phyloP scores from a whole-genome alignment of 2,329 filamentous ascomycete genomes.

The Botryotinia narcissicola region DNA sequence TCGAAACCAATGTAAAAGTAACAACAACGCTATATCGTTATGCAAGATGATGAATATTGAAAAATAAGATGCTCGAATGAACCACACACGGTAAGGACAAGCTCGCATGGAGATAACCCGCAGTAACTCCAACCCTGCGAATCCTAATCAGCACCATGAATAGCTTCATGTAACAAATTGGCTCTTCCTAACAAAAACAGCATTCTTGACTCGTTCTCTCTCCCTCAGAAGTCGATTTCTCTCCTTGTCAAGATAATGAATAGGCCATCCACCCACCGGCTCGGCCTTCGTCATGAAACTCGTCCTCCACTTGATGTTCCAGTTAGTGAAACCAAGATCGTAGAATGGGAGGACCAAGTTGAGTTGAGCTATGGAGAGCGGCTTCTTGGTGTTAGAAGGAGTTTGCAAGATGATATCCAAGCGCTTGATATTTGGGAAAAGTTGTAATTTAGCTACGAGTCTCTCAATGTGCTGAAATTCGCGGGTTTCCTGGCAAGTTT shows the following conservation, averaged over 20 bases:
- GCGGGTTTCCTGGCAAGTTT: background rate
- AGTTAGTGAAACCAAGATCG: slow-evolving; percentile 29
- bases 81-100: background rate
- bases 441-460: slow-evolving; percentile 13
- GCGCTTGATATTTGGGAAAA: background rate
- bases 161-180: slow-evolving; percentile 2
- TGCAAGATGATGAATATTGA: background rate
- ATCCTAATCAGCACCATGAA: background rate
- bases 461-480: slow-evolving; percentile 15
- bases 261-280: slow-evolving; percentile 14
- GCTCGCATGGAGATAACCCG: background rate
- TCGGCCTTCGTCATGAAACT: slow-evolving; percentile 23
- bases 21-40: background rate
- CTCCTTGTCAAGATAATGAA: slow-evolving; percentile 20
- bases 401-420: slow-evolving; percentile 13
- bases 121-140: background rate
- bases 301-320: slow-evolving; percentile 28
- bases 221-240: slow-evolving; percentile 12
- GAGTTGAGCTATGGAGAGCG: slow-evolving; percentile 24
- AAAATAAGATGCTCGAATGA: background rate
- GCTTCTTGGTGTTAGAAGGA: slow-evolving; percentile 14
- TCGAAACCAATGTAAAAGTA: background rate
- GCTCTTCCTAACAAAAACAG: slow-evolving; percentile 9
- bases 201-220: slow-evolving; percentile 11
- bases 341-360: slow-evolving; percentile 33